A percentile compares a stretch with the other conserved stretches of the same genome.
phyloP scores from a whole-genome alignment of 2,329 filamentous ascomycete genomes.

The Pestalotiopsis sp. region DNA sequence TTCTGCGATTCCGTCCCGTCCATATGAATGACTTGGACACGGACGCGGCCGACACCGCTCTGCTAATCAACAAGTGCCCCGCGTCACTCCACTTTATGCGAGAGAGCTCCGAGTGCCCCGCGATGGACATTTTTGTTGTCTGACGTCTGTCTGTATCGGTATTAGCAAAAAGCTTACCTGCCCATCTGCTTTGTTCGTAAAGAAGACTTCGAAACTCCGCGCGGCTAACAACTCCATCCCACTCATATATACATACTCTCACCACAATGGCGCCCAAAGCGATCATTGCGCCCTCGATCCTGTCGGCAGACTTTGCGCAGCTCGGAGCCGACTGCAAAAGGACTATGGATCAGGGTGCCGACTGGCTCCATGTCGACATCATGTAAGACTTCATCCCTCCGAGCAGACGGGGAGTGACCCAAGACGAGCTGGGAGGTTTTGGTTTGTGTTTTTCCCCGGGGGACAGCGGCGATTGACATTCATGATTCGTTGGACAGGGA shows the following conservation, averaged over 20 bases:
- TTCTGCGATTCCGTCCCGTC: too few species aligned
- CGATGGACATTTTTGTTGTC: constrained; percentile 19
- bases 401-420: background rate
- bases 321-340: constrained; percentile 84
- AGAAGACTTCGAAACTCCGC: background rate
- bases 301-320: constrained; percentile 92
- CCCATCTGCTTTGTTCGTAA: background rate
- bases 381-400: constrained; percentile 51
- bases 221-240: too few species aligned
- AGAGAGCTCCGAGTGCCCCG: constrained; percentile 23
- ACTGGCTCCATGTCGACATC: constrained; percentile 96
- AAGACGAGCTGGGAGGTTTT: background rate
- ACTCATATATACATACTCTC: background rate
- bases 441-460: too few species aligned
- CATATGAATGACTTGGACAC: background rate
- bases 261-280: constrained; percentile 79
- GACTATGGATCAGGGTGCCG: constrained; percentile 84
- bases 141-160: constrained; percentile 23
- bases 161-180: background rate
- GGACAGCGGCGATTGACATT: background rate
- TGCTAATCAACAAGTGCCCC: background rate
- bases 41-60: background rate
- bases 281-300: constrained; percentile 97
- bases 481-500: constrained; percentile 58
- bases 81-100: constrained; percentile 1